A percentile compares a stretch with the other conserved stretches of the same genome.
Conservation (phyloP, 169 alveolate species). For the Plasmodium knowlesi region DNA sequence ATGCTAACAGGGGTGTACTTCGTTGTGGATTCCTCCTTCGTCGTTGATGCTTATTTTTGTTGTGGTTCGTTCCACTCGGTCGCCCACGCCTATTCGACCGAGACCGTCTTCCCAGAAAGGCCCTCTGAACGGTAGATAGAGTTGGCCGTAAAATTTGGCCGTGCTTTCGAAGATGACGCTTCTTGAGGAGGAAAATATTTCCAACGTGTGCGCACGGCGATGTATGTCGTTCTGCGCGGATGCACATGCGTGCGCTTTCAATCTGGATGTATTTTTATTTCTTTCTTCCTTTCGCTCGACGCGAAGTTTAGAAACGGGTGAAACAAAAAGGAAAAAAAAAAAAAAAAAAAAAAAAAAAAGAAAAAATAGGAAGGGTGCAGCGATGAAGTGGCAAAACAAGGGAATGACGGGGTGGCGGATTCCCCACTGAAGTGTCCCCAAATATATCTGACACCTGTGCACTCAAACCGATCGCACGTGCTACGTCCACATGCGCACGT, state of each 20-base stretch:
- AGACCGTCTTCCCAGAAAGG: background rate
- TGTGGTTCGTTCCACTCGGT: background rate
- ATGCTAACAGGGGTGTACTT: background rate
- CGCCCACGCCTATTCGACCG: background rate
- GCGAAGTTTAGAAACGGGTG: background rate
- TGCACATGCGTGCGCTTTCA: slow-evolving; percentile 3
- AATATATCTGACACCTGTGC: background rate
- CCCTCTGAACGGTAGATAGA: background rate
- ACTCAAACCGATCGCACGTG: background rate
- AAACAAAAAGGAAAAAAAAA: too few species aligned
- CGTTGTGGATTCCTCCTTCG: background rate
- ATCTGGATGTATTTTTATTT: background rate
- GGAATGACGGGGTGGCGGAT: background rate
- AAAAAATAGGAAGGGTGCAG: background rate
- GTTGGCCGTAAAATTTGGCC: background rate
- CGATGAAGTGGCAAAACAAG: background rate
- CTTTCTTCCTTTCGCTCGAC: background rate
- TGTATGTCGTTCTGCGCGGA: background rate
- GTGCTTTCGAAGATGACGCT: background rate
- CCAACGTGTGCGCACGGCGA: background rate
- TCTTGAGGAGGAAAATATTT: background rate
- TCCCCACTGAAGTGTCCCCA: background rate
- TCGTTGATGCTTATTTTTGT: background rate
- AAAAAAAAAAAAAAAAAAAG: background rate
- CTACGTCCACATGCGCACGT: background rate